Conservation (phyloP, 129 eudicot genomes). For the Chrysanthemum makinoi region DNA sequence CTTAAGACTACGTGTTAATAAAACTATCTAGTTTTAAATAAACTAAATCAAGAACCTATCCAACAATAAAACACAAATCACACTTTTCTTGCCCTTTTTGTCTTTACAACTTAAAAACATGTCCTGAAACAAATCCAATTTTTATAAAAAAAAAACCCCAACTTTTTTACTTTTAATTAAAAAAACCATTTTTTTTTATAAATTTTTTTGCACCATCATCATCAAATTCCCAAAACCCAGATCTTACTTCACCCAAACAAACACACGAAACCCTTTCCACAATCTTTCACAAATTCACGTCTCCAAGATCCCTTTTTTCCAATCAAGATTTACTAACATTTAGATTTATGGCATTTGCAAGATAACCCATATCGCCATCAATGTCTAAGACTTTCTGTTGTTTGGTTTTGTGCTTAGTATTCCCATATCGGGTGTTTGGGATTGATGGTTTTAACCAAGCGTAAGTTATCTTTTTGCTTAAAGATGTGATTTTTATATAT, state of each 20-base stretch:
- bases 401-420: slow-evolving; percentile 29
- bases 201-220: slow-evolving; percentile 6
- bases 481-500: background rate
- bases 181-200: background rate
- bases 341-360: background rate
- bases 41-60: too few relatives aligned
- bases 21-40: too few relatives aligned
- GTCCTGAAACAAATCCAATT: too few relatives aligned
- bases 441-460: slow-evolving; percentile 70
- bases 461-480: slow-evolving; percentile 46
- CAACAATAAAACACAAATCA: too few relatives aligned
- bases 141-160: too few relatives aligned
- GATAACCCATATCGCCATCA: slow-evolving; percentile 36
- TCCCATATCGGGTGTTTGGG: slow-evolving; percentile 48
- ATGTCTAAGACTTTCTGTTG: slow-evolving; percentile 47
- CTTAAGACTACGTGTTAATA: too few relatives aligned
- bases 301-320: slow-evolving; percentile 23
- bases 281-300: slow-evolving; percentile 10
- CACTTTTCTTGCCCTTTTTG: too few relatives aligned
- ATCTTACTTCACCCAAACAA: slow-evolving; percentile 37
- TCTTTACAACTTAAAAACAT: too few relatives aligned
- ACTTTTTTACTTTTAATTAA: too few relatives aligned
- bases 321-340: slow-evolving; percentile 6
- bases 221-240: slow-evolving; percentile 25
- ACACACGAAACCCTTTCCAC: slow-evolving; percentile 26